phyloP scores from a whole-genome alignment of 176 grass and related monocot species.

The Stipa capillata region DNA sequence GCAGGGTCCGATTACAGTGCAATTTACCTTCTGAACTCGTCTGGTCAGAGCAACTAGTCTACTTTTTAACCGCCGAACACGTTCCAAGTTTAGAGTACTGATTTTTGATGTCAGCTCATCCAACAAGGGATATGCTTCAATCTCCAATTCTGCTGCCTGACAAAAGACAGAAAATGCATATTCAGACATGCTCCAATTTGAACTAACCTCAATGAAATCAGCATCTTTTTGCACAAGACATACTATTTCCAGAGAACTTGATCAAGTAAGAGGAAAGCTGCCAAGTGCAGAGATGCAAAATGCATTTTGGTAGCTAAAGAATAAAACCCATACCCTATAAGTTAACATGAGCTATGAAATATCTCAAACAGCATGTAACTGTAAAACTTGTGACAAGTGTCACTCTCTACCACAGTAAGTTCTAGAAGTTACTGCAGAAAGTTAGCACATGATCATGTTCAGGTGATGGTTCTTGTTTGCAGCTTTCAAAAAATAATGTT shows the following conservation, averaged over 20 bases:
- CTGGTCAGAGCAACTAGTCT: constrained; percentile 83
- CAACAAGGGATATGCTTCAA: constrained; percentile 90
- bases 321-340: background rate
- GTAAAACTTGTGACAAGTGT: background rate
- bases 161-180: constrained; percentile 5
- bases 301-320: background rate
- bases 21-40: constrained; percentile 87
- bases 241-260: background rate
- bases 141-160: constrained; percentile 88
- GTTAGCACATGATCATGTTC: background rate
- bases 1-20: background rate
- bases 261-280: background rate
- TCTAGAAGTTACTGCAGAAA: background rate
- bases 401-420: background rate
- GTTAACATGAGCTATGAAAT: background rate
- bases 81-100: constrained; percentile 90
- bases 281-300: background rate
- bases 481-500: constrained; percentile 3
- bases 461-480: background rate
- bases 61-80: constrained; percentile 80
- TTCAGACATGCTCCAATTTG: background rate
- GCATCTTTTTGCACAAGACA: background rate
- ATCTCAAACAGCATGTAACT: background rate
- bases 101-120: constrained; percentile 97
- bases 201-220: background rate